Evolutionary conservation across 352 stramenopile species (phyloP), one percentile per base, ranked within the genome.

Genomic region (Globisporangium sylvaticum): DNA sequence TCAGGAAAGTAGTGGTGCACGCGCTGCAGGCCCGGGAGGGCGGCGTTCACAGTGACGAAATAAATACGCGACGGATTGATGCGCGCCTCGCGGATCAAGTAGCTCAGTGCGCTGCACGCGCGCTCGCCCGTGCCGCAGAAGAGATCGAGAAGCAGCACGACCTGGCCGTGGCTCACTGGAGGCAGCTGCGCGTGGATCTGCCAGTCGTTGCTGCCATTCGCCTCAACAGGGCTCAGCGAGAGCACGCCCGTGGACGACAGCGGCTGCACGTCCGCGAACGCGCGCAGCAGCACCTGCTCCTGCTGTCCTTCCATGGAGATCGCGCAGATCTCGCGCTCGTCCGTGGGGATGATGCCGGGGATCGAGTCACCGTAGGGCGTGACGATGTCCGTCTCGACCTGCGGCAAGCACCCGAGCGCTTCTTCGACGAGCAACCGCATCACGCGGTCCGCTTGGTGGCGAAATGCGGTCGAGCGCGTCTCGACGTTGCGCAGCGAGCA

Each of bases 1-100:
- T 77, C 78, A 76, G 79, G 80, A 54, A 84, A 88, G 53, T 76
- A 60, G 6, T 73, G 58, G 39, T 78, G 72, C 34, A 90, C 71
- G 39, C 64, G 70, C 24, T 82, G 70, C 22, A 89, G 64, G 2
- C 78, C 80, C 7, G 74, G 69, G 8, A 78, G 65, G 1, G 79
- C 76, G 59, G 70, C 83, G 44, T 83, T 78, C 24, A 89, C 57
- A 2, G 77, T 77, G 56, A 83, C 74, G 55, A 87, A 81, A 74
- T 87, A 88, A 73, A 91, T 87, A 69, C 34, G 73, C 7, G 65
- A 67, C 8, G 72, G 64, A 5, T 55, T 48, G 14, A 89, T 64
- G 25, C 69, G 63, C 9, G 32, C 65, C 6, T 75, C 59, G 9
- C 63, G 56, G 4, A 85, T 64, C 9, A 90, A 78, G 50, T 83